Evolutionary conservation across 257 asterid genomes (phyloP).

Genomic region (Nicotiana knightiana): DNA sequence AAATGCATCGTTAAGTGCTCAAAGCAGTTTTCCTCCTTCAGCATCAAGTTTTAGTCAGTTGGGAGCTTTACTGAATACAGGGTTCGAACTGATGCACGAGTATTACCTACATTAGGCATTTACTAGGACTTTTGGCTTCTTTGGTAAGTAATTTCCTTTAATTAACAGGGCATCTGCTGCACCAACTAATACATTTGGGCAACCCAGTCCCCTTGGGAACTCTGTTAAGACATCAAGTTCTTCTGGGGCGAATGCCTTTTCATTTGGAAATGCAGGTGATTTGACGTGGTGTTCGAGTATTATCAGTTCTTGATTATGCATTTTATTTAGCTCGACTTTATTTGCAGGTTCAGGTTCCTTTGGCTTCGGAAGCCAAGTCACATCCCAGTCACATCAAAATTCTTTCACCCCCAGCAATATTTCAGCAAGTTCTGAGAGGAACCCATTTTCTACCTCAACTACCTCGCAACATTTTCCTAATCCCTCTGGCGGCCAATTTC

Average conservation of each 20-base stretch:
- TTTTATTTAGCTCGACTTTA: slow-evolving; percentile 10
- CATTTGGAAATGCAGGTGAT: slow-evolving; percentile 33
- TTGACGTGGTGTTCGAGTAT: not conserved
- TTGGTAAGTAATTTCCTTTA: not conserved
- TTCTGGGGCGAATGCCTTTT: slow-evolving; percentile 30
- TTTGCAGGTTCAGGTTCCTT: slow-evolving; percentile 49
- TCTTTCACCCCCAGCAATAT: slow-evolving; percentile 35
- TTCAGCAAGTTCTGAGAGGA: slow-evolving; percentile 27
- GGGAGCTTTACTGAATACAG: slow-evolving; percentile 44
- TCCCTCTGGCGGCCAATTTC: slow-evolving; percentile 15
- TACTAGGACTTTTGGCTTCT: not conserved
- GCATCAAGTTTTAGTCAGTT: slow-evolving; percentile 69
- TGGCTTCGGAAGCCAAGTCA: slow-evolving; percentile 32
- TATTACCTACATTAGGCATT: not conserved
- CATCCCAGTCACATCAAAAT: slow-evolving; percentile 37
- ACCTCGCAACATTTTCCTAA: slow-evolving; percentile 33
- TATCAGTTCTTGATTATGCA: not conserved
- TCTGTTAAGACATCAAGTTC: slow-evolving; percentile 36
- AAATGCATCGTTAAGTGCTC: slow-evolving; percentile 28
- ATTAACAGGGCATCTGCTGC: slow-evolving; percentile 52
- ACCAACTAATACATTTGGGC: slow-evolving; percentile 60
- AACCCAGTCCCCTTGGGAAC: slow-evolving; percentile 40
- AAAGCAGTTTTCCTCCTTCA: slow-evolving; percentile 40
- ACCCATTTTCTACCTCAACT: slow-evolving; percentile 39
- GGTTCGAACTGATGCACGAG: slow-evolving; percentile 33